Percentiles rank a stretch among this genome's conserved stretches.
These are phyloP conservation scores for Akebia trifoliata DNA, from an alignment of 164 flowering plant genomes.

Conservation along the genomic window DNA sequence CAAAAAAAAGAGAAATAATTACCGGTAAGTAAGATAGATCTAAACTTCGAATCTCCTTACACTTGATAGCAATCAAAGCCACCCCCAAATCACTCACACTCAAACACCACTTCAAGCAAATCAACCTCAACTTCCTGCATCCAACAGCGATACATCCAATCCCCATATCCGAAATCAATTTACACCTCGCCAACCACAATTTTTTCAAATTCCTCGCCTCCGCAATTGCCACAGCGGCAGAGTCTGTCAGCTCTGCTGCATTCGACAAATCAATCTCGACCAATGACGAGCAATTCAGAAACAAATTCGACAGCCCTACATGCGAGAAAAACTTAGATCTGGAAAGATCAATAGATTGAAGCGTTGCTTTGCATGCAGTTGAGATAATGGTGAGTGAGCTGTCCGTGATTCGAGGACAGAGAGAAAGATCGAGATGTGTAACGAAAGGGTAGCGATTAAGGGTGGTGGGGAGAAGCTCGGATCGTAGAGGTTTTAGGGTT, in stretches of 20 bases:
- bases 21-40: slow-evolving; percentile 90
- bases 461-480: slow-evolving; percentile 32
- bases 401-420: slow-evolving; percentile 65
- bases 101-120: slow-evolving; percentile 78
- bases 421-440: slow-evolving; percentile 52
- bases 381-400: slow-evolving; percentile 38
- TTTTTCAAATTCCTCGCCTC: slow-evolving; percentile 66
- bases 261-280: slow-evolving; percentile 72
- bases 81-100: slow-evolving; percentile 83
- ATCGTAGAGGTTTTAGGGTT: slow-evolving; percentile 36
- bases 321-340: slow-evolving; percentile 48
- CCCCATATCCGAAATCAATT: slow-evolving; percentile 72
- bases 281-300: slow-evolving; percentile 38
- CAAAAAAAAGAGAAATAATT: slow-evolving; percentile 11
- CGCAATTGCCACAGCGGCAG: slow-evolving; percentile 55
- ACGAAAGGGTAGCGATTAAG: slow-evolving; percentile 48
- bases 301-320: slow-evolving; percentile 48
- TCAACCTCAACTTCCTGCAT: slow-evolving; percentile 57
- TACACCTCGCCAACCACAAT: slow-evolving; percentile 77
- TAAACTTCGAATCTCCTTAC: slow-evolving; percentile 56
- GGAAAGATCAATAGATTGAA: slow-evolving; percentile 58
- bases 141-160: slow-evolving; percentile 89
- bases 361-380: slow-evolving; percentile 15
- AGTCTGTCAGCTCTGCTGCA: slow-evolving; percentile 54
- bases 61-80: slow-evolving; percentile 74